phyloP scores from a whole-genome alignment of 257 asterid species.

The Linderniella brevidens region DNA sequence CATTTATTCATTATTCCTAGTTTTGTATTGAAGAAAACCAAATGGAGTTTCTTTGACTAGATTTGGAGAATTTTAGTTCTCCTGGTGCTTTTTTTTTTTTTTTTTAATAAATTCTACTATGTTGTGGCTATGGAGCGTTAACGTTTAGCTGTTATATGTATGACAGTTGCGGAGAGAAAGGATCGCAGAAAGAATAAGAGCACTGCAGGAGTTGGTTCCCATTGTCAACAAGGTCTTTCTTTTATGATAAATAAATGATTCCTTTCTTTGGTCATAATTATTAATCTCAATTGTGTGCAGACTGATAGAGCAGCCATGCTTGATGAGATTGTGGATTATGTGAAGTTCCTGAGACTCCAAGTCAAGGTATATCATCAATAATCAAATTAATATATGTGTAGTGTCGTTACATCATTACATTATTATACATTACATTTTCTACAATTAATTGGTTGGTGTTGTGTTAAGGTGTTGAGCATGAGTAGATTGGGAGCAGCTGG shows the following conservation, averaged over 20 bases:
- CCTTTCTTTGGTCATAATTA: background rate
- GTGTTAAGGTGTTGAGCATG: conserved; percentile 87
- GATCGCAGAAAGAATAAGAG: conserved; percentile 92
- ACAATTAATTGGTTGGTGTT: background rate
- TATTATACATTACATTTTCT: background rate
- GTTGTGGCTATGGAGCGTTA: background rate
- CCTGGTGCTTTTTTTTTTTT: too few relatives aligned
- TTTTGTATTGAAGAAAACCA: too few relatives aligned
- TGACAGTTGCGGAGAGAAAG: conserved; percentile 84
- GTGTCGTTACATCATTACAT: background rate
- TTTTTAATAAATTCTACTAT: background rate
- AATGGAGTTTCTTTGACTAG: too few relatives aligned
- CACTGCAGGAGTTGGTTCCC: conserved; percentile 96
- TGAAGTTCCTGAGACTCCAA: conserved; percentile 91
- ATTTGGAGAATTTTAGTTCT: too few relatives aligned
- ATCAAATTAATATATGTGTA: background rate
- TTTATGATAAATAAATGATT: background rate
- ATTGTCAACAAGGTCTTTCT: conserved; percentile 75
- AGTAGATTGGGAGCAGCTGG: conserved; percentile 99
- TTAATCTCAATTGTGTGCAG: conserved; percentile 19
- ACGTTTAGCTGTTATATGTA: background rate
- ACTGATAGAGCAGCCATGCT: conserved; percentile 98
- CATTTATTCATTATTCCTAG: too few relatives aligned
- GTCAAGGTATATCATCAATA: conserved; percentile 46
- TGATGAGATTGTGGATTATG: conserved; percentile 92